Percentiles rank a stretch among this genome's conserved stretches.
These are phyloP conservation scores for Penicillium cinerascens DNA, from an alignment of 495 filamentous ascomycete species.

Conservation along the genomic window DNA sequence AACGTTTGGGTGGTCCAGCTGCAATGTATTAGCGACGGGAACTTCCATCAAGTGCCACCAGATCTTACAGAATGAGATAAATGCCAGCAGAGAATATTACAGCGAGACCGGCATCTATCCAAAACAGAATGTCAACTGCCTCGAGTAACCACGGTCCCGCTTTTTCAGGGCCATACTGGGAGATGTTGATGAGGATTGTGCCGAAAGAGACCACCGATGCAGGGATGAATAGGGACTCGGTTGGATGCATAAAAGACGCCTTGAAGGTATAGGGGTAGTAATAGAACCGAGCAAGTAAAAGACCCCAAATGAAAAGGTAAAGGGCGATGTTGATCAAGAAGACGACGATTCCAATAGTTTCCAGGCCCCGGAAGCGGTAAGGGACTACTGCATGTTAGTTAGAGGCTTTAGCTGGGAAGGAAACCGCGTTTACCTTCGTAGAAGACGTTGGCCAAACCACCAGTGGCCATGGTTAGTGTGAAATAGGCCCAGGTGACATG, in stretches of 20 bases:
- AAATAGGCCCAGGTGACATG: constrained; percentile 68
- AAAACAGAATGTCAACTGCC: constrained; percentile 64
- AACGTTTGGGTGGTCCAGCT: constrained; percentile 72
- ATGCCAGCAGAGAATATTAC: constrained; percentile 62
- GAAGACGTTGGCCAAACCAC: constrained; percentile 77
- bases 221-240: constrained; percentile 77
- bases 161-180: constrained; percentile 68
- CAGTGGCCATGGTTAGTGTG: constrained; percentile 77
- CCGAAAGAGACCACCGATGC: constrained; percentile 67
- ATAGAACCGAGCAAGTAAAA: constrained; percentile 68
- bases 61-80: constrained; percentile 63
- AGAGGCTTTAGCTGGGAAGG: neutral
- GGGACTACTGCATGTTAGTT: constrained; percentile 50
- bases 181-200: constrained; percentile 75
- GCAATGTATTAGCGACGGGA: constrained; percentile 14
- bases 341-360: constrained; percentile 67
- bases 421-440: constrained; percentile 50
- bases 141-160: constrained; percentile 65
- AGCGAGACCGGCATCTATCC: constrained; percentile 67
- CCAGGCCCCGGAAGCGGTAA: constrained; percentile 64
- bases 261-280: constrained; percentile 68
- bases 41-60: neutral
- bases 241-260: constrained; percentile 70
- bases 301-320: constrained; percentile 63
- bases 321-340: constrained; percentile 73